Conservation (phyloP, 352 stramenopile species). For the Phytophthora hybrid region DNA sequence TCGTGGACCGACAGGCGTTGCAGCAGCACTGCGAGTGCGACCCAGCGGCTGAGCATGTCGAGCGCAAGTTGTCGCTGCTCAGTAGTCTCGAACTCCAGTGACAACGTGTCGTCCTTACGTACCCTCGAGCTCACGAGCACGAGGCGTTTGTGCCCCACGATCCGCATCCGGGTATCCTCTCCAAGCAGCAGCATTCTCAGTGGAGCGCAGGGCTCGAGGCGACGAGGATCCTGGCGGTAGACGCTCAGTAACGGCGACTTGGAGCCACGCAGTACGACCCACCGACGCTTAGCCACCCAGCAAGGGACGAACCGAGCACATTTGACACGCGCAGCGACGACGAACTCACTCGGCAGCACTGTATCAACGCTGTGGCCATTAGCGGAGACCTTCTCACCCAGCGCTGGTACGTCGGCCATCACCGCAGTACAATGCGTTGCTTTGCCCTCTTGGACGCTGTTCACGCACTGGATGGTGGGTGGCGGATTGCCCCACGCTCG, state of each 20-base stretch:
- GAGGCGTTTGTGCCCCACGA: constrained; percentile 54
- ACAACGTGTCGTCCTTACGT: constrained; percentile 63
- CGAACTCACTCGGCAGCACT: constrained; percentile 62
- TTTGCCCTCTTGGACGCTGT: background rate
- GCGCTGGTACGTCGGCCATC: background rate
- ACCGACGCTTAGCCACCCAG: constrained; percentile 62
- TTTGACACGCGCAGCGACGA: constrained; percentile 56
- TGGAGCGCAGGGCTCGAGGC: constrained; percentile 28
- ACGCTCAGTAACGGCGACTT: constrained; percentile 68
- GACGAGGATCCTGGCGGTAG: constrained; percentile 48
- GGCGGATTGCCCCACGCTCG: constrained; percentile 12
- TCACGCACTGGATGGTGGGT: constrained; percentile 14
- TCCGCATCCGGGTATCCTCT: constrained; percentile 52
- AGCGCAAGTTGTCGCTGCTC: constrained; percentile 55
- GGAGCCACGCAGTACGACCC: constrained; percentile 68
- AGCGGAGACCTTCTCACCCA: constrained; percentile 8
- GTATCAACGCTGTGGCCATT: background rate
- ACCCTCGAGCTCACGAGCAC: constrained; percentile 63
- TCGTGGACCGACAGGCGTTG: constrained; percentile 56
- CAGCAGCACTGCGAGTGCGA: constrained; percentile 61
- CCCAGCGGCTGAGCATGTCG: constrained; percentile 63
- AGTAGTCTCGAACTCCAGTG: constrained; percentile 55
- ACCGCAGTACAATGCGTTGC: background rate
- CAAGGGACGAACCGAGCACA: constrained; percentile 58
- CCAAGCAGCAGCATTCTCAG: constrained; percentile 66